Evolutionary conservation across 345 rosid genomes (phyloP), one percentile per base, ranked within the genome.

Genomic region (Aquilaria malaccensis): DNA sequence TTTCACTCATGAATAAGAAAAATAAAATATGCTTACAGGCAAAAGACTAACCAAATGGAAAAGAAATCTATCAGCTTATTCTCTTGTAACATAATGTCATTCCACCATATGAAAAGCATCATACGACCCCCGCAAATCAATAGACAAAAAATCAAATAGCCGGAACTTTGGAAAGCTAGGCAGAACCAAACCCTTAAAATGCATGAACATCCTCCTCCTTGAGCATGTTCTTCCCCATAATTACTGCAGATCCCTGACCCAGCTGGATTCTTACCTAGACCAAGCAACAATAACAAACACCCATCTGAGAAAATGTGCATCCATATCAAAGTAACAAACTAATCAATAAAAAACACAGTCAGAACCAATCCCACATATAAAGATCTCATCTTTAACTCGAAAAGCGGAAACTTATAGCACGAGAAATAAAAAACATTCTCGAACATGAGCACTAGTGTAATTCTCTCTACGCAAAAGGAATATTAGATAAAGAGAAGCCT

Each of bases 231-330:
- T 64, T 84, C 50, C 97, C 82, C 59, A 94, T 89, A 50, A 73
- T 56, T 3, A 11, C 91, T 10, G 99, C 99, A 14, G 97, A 86
- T 67, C 99, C 99, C 69, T 94, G 99, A 56, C 99, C 99, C 79
- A 94, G 65, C 67, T 94, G 99, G 72, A 94, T 94, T 67, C 99
- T 90, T 88, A 94, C 99, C 99, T 94, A 60, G 63, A 77, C 66
- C 72, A 63, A 58, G 54, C 46, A 29, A 61, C 48, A 65, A 45
- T 68, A 66, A 15, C 11, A 63, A 56, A 43, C 64, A 47, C 12
- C 41, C 60, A 61, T 37, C 22, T 22, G 43, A 37, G 43, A 37
- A 37, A 37, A 37, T 37, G 64, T 62, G 59, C 47, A 1, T 10
- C 51, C 54, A 59, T 7, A 50, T n/a, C 30, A 30, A 51, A 37